Evolutionary conservation across 768 basidiomycete genomes (phyloP), one percentile per base, ranked within the genome.

Genomic region (Rhizopogon roseolus): DNA sequence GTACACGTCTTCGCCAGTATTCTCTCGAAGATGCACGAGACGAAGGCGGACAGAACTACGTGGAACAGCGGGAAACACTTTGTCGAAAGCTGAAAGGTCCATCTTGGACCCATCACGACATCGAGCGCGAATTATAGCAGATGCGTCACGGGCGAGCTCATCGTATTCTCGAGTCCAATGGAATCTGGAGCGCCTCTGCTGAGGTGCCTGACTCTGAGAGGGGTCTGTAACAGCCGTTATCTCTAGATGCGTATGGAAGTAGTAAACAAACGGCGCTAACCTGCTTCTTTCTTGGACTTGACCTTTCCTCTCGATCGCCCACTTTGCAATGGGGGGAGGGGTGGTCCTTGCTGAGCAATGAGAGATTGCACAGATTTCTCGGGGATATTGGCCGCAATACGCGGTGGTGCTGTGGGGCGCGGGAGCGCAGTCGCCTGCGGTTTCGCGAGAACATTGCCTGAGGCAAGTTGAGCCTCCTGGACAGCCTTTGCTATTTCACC

Each of bases 141-240:
- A 85, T 0, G 87, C 86, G 63, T 98, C 96, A 51, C 88, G 81
- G 25, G 88, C 86, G 38, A 94, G 79, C 56, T 98, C 96, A 53
- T 98, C 93, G 53, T 86, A 92, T 48, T 95, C 90, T 39, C 79
- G 70, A 52, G 81, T 90, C 93, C 93, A 98, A 45, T 82, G 81
- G 64, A 93, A 92, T 52, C 86, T 77, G 45, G 84, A 80, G 16
- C 89, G 78, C 50, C 86, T 64, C 14, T 44, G 60, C n/a, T 48
- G 62, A 22, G 46, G 62, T 60, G 34, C 52, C 57, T 55, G 49
- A 3, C 45, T 32, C 27, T 45, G 39, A 22, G 14, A 29, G 22
- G 64, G 50, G 57, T 49, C 25, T 27, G 19, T 22, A 13, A 49
- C 13, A 36, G 17, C 5, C 19, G 43, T 49, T 28, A 17, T 43